These are phyloP conservation scores for Sclerotinia sclerotiorum DNA, from an alignment of 2,329 filamentous ascomycete genomes.

Conservation along the genomic window DNA sequence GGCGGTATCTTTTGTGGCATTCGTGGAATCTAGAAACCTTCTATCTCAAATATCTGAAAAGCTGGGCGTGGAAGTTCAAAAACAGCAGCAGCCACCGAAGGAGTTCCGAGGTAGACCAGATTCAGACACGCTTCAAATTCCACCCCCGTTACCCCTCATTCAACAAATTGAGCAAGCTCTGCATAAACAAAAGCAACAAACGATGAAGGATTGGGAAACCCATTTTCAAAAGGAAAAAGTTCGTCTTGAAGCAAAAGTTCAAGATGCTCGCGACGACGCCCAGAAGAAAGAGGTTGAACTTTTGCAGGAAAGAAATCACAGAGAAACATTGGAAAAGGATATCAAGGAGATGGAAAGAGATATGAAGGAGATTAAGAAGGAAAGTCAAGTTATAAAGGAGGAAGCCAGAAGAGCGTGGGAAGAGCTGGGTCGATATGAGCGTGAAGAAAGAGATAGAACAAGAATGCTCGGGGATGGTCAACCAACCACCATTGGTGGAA, in stretches of 20 bases:
- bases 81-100: conserved; percentile 5
- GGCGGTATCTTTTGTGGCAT: conserved; percentile 58
- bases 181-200: conserved; percentile 23
- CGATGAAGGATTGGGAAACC: conserved; percentile 21
- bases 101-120: conserved; percentile 16
- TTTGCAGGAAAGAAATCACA: conserved; percentile 15
- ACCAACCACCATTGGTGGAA: conserved; percentile 85
- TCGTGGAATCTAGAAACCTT: conserved; percentile 50
- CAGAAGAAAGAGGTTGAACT: conserved; percentile 23
- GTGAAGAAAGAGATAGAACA: conserved; percentile 87
- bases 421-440: conserved; percentile 87
- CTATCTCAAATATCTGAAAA: conserved; percentile 19
- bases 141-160: conserved; percentile 19
- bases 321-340: conserved; percentile 11
- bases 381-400: conserved; percentile 43
- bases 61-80: conserved; percentile 8
- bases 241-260: conserved; percentile 20
- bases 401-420: conserved; percentile 96
- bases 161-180: conserved; percentile 24
- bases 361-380: conserved; percentile 22
- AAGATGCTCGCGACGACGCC: conserved; percentile 19
- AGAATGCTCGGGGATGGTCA: conserved; percentile 79
- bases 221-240: conserved; percentile 21
- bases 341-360: conserved; percentile 22
- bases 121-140: conserved; percentile 22